These are phyloP conservation scores for Actinomortierella wolfii DNA, from an alignment of 371 early-diverging fungal species.

Conservation along the genomic window DNA sequence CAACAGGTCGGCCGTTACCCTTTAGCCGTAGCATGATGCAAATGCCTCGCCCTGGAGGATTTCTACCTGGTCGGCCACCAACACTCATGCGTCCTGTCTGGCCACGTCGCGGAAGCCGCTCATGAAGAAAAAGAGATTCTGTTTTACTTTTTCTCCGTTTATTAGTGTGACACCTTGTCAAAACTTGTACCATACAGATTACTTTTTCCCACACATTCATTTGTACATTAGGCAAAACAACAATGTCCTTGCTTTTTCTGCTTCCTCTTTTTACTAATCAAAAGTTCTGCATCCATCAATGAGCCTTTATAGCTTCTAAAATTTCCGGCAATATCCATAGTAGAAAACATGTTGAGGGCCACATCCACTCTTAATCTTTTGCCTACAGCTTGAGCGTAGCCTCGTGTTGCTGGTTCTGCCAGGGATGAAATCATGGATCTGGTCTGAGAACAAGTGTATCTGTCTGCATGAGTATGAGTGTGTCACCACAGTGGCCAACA, in stretches of 20 bases:
- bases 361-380: constrained; percentile 5
- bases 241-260: background rate
- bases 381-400: constrained; percentile 7
- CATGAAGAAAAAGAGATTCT: constrained; percentile 12
- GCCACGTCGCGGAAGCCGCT: constrained; percentile 6
- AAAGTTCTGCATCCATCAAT: constrained; percentile 4
- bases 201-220: constrained; percentile 6
- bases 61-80: constrained; percentile 11
- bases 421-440: constrained; percentile 5
- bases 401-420: constrained; percentile 2
- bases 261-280: background rate
- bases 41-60: constrained; percentile 29
- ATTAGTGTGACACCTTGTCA: too few relatives aligned
- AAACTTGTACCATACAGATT: too few relatives aligned
- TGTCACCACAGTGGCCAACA: constrained; percentile 5
- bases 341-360: constrained; percentile 14
- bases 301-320: constrained; percentile 71
- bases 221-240: background rate
- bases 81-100: constrained; percentile 6
- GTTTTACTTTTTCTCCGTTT: background rate
- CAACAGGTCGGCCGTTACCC: constrained; percentile 14
- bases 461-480: constrained; percentile 17
- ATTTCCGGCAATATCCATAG: constrained; percentile 61
- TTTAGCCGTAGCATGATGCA: constrained; percentile 40
- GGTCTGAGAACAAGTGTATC: constrained; percentile 7